Conservation (phyloP, 352 stramenopile species). For the Phytophthora sojae region DNA sequence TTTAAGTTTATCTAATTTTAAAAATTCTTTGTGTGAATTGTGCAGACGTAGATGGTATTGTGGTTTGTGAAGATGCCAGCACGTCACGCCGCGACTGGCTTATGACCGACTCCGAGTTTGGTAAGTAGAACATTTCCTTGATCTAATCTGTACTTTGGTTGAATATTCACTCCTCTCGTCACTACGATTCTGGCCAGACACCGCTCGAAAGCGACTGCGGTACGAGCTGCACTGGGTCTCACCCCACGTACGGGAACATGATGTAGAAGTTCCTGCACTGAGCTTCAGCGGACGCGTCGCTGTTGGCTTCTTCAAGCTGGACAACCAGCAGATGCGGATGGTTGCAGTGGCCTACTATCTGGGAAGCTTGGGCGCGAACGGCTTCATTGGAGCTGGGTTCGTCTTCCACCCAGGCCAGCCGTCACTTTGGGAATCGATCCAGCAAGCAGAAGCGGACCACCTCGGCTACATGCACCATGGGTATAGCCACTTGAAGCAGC, state of each 20-base stretch:
- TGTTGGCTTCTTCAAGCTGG: constrained; percentile 53
- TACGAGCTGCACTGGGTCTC: constrained; percentile 53
- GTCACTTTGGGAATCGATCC: constrained; percentile 50
- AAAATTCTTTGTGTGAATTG: no score
- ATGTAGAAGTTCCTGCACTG: constrained; percentile 44
- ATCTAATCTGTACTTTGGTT: no score
- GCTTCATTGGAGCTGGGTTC: constrained; percentile 68
- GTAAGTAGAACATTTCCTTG: constrained; percentile 3
- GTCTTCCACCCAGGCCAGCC: constrained; percentile 42
- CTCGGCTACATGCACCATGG: constrained; percentile 36
- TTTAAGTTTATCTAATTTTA: no score
- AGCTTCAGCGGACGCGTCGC: constrained; percentile 26
- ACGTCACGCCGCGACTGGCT: constrained; percentile 33
- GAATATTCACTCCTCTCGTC: no score
- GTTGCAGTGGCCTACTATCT: constrained; percentile 62
- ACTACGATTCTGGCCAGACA: no score
- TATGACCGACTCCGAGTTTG: constrained; percentile 38
- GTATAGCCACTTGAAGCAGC: constrained; percentile 11
- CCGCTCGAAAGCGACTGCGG: constrained; percentile 59
- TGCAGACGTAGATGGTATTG: constrained; percentile 34
- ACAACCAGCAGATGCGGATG: constrained; percentile 53
- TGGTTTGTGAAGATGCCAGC: constrained; percentile 30
- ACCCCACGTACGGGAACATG: constrained; percentile 18
- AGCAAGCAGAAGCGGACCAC: constrained; percentile 3
- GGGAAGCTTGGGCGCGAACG: constrained; percentile 47